phyloP scores from a whole-genome alignment of 2,329 filamentous ascomycete species.

The Pseudogymnoascus sp. region DNA sequence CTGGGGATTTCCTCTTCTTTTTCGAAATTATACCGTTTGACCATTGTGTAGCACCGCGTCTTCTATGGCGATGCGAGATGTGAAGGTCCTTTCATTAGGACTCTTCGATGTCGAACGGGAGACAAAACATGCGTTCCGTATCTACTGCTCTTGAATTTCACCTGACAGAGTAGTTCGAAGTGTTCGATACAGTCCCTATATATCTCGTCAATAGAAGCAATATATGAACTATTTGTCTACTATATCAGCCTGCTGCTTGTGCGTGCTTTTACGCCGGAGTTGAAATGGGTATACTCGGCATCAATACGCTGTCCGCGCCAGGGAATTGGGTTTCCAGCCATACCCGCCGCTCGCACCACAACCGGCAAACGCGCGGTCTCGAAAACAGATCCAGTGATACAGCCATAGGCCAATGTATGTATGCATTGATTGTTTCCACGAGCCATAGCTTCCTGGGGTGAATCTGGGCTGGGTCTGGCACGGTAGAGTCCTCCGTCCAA shows the following conservation, averaged over 20 bases:
- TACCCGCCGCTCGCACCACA: slow-evolving; percentile 13
- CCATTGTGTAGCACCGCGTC: slow-evolving; percentile 30
- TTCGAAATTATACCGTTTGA: slow-evolving; percentile 32
- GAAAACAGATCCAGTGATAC: not conserved
- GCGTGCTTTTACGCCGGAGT: not conserved
- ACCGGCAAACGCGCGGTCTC: not conserved
- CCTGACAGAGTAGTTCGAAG: slow-evolving; percentile 11
- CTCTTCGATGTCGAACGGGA: slow-evolving; percentile 51
- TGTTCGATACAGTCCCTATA: slow-evolving; percentile 9
- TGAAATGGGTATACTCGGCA: not conserved
- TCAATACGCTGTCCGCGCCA: not conserved
- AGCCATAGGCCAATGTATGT: not conserved
- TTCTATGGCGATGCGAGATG: slow-evolving; percentile 30
- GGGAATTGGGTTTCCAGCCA: slow-evolving; percentile 13
- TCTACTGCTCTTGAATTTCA: slow-evolving; percentile 74
- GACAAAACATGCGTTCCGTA: slow-evolving; percentile 65
- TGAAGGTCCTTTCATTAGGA: slow-evolving; percentile 48
- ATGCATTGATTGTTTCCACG: not conserved
- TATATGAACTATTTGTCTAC: not conserved
- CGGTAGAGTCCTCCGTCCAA: too few relatives aligned
- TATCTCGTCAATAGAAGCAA: slow-evolving; percentile 4
- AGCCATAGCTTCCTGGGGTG: not conserved
- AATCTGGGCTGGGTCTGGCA: not conserved
- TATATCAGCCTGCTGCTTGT: too few relatives aligned
- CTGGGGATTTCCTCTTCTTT: slow-evolving; percentile 23